Evolutionary conservation across 2,329 filamentous ascomycete species (phyloP), one percentile per base, ranked within the genome.

Genomic region (Pyrenochaeta sp.): DNA sequence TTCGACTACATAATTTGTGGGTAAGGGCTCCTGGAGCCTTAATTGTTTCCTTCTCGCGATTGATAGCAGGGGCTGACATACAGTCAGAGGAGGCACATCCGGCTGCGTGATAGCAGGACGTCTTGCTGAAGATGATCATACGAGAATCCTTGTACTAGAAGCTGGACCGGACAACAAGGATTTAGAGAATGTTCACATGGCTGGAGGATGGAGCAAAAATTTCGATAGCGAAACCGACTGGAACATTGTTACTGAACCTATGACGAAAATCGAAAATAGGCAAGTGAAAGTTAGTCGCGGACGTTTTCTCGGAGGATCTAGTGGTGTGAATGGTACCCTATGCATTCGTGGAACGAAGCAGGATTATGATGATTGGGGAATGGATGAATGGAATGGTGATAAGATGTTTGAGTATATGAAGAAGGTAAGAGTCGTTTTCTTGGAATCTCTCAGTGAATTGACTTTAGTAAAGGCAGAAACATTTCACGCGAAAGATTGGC

Each of bases 401-500:
- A 84, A 87, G 24, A 82, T 87, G 61, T 87, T 85, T 58, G 75
- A 72, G 12, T 85, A 83, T 52, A 88, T 87, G 81, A 79, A 74
- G 49, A 87, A 86, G 70, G 84, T 68, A 46, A 0, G 51, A 27
- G 2, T 43, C 1, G 5, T 19, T 6, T 4, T 12, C n/a, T 5
- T 6, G 2, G 5, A 2, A 24, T 13, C 0, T 7, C 10, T 39
- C 15, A 22, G 1, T 13, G 1, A 37, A 3, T 1, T 19, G 13
- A 19, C 52, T 59, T 13, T 62, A 27, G 3, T 1, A 7, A 15
- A 72, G 72, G 81, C 84, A 40, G 86, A 88, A 62, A 85, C 82
- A 2, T 88, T 88, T 64, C 83, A 87, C 54, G 67, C 74, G 22
- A 88, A 88, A 66, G 74, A 82, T 28, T 87, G 85, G 85, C 86